A percentile compares a stretch with the other conserved stretches of the same genome.
These are phyloP conservation scores for Collybiopsis confluens DNA, from an alignment of 768 basidiomycete species.

Conservation along the genomic window DNA sequence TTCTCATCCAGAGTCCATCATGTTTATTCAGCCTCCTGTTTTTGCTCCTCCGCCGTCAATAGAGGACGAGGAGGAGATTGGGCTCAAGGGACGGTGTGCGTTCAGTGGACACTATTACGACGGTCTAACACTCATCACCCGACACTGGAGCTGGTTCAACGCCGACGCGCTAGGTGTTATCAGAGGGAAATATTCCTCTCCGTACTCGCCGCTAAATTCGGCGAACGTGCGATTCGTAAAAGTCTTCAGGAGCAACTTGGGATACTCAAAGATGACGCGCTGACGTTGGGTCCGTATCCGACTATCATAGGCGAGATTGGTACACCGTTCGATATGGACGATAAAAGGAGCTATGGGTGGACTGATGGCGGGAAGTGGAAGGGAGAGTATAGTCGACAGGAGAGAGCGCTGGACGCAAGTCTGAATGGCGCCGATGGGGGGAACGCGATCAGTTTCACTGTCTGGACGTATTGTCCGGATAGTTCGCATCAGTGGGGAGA, in stretches of 20 bases:
- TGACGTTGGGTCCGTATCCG: slow-evolving; percentile 68
- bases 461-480: slow-evolving; percentile 88
- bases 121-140: slow-evolving; percentile 86
- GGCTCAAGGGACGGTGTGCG: slow-evolving; percentile 61
- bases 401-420: slow-evolving; percentile 84
- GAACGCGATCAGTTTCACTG: slow-evolving; percentile 73
- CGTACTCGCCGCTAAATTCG: slow-evolving; percentile 73
- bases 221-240: slow-evolving; percentile 77
- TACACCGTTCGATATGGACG: slow-evolving; percentile 92
- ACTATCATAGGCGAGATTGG: slow-evolving; percentile 96
- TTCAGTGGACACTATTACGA: slow-evolving; percentile 93
- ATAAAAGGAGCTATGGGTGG: slow-evolving; percentile 79
- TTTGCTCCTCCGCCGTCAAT: slow-evolving; percentile 73
- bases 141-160: slow-evolving; percentile 94
- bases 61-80: slow-evolving; percentile 32
- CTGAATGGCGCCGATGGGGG: slow-evolving; percentile 73
- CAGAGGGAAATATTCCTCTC: slow-evolving; percentile 71
- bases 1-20: slow-evolving; percentile 76
- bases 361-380: slow-evolving; percentile 59
- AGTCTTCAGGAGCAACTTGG: slow-evolving; percentile 81
- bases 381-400: slow-evolving; percentile 75
- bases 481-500: slow-evolving; percentile 89
- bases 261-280: slow-evolving; percentile 70
- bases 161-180: slow-evolving; percentile 93
- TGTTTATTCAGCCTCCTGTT: slow-evolving; percentile 91